phyloP scores from a whole-genome alignment of 176 grass and related monocot species.

The Juncus inflexus region DNA sequence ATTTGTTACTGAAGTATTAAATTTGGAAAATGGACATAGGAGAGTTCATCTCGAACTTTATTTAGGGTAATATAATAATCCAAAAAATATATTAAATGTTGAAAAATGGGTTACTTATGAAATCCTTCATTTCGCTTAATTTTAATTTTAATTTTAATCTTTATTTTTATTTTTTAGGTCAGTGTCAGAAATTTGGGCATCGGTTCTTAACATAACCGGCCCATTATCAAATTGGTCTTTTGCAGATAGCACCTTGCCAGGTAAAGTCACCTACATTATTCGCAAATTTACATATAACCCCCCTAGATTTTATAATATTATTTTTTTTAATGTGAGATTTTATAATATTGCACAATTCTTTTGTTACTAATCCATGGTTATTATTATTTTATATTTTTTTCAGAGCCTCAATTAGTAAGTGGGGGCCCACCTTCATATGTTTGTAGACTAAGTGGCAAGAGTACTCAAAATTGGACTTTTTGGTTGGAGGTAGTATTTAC shows the following conservation, averaged over 20 bases:
- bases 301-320: not conserved
- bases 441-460: conserved; percentile 74
- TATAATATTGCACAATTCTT: too few relatives aligned
- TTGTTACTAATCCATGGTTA: too few relatives aligned
- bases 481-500: conserved; percentile 85
- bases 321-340: too few relatives aligned
- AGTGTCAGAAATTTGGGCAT: conserved; percentile 73
- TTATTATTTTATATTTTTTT: not conserved
- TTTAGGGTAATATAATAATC: conserved; percentile 54
- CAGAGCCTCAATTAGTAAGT: conserved; percentile 69
- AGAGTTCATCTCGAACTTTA: conserved; percentile 75
- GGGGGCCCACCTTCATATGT: conserved; percentile 87
- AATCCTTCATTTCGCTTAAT: conserved; percentile 10
- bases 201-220: conserved; percentile 82
- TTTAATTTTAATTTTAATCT: conserved; percentile 3
- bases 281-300: not conserved
- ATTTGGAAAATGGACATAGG: conserved; percentile 42
- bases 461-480: conserved; percentile 75
- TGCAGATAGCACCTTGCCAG: conserved; percentile 64
- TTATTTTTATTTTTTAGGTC: conserved; percentile 53
- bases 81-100: not conserved
- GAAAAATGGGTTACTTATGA: not conserved
- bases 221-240: conserved; percentile 97
- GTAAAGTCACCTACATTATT: conserved; percentile 17
- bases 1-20: conserved; percentile 32